Base-by-base conservation (phyloP, 768 basidiomycete genomes). In the Flagelloscypha sp. region DNA sequence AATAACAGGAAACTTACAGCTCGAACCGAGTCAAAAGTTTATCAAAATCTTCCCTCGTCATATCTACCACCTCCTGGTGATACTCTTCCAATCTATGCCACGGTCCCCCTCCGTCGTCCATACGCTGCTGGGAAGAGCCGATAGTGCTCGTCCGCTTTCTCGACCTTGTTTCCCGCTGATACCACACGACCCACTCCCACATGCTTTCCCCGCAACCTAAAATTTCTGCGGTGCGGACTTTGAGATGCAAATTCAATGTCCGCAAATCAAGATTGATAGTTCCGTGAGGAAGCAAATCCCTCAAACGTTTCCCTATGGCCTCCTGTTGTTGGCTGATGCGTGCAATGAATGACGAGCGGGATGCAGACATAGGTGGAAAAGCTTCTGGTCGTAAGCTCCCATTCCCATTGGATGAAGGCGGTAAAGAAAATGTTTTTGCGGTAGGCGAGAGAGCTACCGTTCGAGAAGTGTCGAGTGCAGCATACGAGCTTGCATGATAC, bases 121-220 rank as follows among this genome's bases (percentile, higher is more conserved):
- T n/a, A n/a, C n/a, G n/a, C n/a, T n/a, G n/a, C n/a, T n/a, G n/a
- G n/a, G n/a, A n/a, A n/a, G n/a, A n/a, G n/a, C n/a, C n/a, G n/a
- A n/a, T n/a, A n/a, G n/a, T n/a, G n/a, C n/a, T n/a, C n/a, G n/a
- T n/a, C 19, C 20, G 29, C 4, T 19, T 33, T 16, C 35, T 33
- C 29, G 22, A 16, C 15, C 23, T 40, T 41, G 12, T 12, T 25
- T 36, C 40, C 9, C 44, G 49, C 57, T 76, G 76, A 41, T 67
- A 68, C 17, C 67, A 67, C 15, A 59, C 48, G 3, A 84, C 68
- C 72, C 76, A 84, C 36, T 81, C 80, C 84, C 84, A 86, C 81
- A 85, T 85, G 20, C 74, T 64, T 54, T 85, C 84, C 0, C 75
- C 65, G 46, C 81, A 84, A 6, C 67, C 79, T 10, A 84, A 44